These are phyloP conservation scores for Trichoderma virens DNA, from an alignment of 495 filamentous ascomycete species.

Conservation along the genomic window DNA sequence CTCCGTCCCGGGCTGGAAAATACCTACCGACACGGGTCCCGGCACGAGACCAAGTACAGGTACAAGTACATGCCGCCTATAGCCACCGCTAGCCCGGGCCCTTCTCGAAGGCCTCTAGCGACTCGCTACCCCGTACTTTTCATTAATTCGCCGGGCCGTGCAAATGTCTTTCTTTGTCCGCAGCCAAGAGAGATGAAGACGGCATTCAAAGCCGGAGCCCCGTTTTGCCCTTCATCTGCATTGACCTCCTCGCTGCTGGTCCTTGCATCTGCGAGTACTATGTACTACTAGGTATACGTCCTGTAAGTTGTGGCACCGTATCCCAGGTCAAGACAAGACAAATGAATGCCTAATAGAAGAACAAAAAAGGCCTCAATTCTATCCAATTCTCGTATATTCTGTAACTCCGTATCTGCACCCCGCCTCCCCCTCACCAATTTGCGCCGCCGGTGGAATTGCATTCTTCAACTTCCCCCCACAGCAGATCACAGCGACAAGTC, in stretches of 20 bases:
- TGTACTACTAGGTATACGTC: too few species aligned
- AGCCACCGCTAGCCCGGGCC: too few species aligned
- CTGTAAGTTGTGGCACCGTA: too few species aligned
- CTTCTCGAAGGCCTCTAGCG: neutral
- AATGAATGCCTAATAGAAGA: too few species aligned
- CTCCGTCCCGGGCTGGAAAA: too few species aligned
- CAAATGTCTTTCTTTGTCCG: neutral
- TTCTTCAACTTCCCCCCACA: neutral
- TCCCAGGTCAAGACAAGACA: neutral
- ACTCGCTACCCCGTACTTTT: neutral
- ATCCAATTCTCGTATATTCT: too few species aligned
- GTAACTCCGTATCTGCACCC: neutral
- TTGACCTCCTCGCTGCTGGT: too few species aligned
- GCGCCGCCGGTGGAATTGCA: neutral
- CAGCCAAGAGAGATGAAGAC: neutral
- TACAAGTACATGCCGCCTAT: too few species aligned
- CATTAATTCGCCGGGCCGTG: neutral
- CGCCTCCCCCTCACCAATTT: neutral
- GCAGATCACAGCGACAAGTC: neutral
- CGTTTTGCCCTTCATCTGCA: neutral
- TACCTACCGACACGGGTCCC: too few species aligned
- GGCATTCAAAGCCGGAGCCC: neutral
- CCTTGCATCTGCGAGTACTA: too few species aligned
- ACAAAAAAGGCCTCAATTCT: neutral
- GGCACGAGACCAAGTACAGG: too few species aligned